Evolutionary conservation across 495 filamentous ascomycete genomes (phyloP), one percentile per base, ranked within the genome.

Genomic region (Jackrogersella multiformis): DNA sequence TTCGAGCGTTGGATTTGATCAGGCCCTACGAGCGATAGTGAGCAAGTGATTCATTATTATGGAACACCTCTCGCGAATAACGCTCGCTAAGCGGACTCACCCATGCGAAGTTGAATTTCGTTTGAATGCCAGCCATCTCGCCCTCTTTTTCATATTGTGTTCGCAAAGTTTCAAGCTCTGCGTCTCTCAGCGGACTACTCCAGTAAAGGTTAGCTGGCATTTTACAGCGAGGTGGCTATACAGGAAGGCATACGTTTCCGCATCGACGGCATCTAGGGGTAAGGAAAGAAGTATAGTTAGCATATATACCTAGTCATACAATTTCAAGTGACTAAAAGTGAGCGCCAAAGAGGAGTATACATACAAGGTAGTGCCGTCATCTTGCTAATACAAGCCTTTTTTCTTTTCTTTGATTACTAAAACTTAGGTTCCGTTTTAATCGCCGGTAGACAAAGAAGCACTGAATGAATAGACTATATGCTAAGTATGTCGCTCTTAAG

Each of bases 71-170:
- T 36, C 61, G 15, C 24, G 16, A 49, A 41, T 10, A 20, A 6
- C 24, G 16, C 2, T 5, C 24, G 16, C 5, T 56, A n/a, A 18
- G 45, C 24, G 15, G 39, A 59, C 83, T 39, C 82, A 96, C 93
- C 95, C 95, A 99, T 72, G 96, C 94, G 76, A 92, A 98, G 87
- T 99, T 99, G 87, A 99, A 99, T 77, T 97, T 98, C 44, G 95
- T 99, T 77, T 99, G 95, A 24, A 99, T 87, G 44, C 94, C 93
- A 13, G 97, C 96, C 79, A 94, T 97, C 69, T 93, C 90, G 60
- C 94, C 95, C 77, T 99, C 95, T 77, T 94, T 94, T 74, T 97
- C 93, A 77, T 94, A 99, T 78, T 98, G 95, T 55, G 90, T 81
- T 56, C 94, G 91, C 18, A 99, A 83, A 48, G 98, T 94, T 74